Percentiles rank a stretch among this genome's conserved stretches.
phyloP scores from a whole-genome alignment of 192 early-diverging fungal species.

The Coemansia sp. region DNA sequence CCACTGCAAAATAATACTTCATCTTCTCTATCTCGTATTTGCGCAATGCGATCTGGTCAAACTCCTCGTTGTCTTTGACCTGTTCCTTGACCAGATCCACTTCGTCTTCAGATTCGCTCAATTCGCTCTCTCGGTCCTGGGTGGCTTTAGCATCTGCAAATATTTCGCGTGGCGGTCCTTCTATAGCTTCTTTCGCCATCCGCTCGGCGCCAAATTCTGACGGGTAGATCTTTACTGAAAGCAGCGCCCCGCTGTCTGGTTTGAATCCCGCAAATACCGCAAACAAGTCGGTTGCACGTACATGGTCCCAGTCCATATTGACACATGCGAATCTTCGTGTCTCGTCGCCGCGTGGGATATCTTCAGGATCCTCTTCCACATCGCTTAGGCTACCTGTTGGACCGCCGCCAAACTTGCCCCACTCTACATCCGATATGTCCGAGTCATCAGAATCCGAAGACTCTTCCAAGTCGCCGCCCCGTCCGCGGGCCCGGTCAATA shows the following conservation, averaged over 20 bases:
- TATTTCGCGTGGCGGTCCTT: constrained; percentile 48
- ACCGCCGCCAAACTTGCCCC: constrained; percentile 33
- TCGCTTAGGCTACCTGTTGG: constrained; percentile 51
- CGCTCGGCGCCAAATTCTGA: constrained; percentile 71
- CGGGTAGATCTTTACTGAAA: constrained; percentile 80
- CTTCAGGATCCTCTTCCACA: constrained; percentile 57
- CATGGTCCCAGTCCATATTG: constrained; percentile 94
- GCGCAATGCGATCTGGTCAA: constrained; percentile 79
- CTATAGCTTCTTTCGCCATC: constrained; percentile 48
- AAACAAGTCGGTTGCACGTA: constrained; percentile 82
- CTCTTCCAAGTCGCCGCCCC: constrained; percentile 57
- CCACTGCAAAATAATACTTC: constrained; percentile 91
- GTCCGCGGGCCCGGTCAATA: constrained; percentile 80
- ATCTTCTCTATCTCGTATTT: constrained; percentile 90
- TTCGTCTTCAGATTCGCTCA: constrained; percentile 18
- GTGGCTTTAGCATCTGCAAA: constrained; percentile 41
- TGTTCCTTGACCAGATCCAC: constrained; percentile 44
- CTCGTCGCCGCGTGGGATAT: constrained; percentile 58
- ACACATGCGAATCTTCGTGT: constrained; percentile 80
- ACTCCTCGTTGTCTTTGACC: constrained; percentile 66
- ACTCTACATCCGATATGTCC: constrained; percentile 35
- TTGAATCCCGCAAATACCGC: constrained; percentile 85
- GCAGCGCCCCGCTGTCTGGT: constrained; percentile 65
- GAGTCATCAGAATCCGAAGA: constrained; percentile 37
- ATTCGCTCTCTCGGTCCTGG: constrained; percentile 14